Conservation (phyloP, 345 rosid species). For the Salix suchowensis region DNA sequence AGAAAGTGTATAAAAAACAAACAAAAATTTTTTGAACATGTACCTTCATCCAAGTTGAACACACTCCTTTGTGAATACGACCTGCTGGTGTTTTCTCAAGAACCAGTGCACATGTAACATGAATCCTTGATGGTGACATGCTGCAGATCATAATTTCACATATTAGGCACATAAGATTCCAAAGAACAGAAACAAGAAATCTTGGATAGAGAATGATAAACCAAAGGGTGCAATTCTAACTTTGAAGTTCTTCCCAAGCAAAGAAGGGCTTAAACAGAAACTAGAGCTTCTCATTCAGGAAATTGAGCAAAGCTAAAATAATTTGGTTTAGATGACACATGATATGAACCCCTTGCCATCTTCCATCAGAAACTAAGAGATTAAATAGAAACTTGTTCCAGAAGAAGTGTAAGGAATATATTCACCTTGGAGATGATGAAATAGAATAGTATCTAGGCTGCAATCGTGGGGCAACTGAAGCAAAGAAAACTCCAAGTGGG, state of each 20-base stretch:
- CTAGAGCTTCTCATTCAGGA: not conserved
- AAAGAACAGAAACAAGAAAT: not conserved
- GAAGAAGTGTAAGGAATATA: not conserved
- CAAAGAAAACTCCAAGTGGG: conserved; percentile 92
- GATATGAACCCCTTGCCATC: not conserved
- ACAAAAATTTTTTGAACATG: not conserved
- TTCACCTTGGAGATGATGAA: conserved; percentile 93
- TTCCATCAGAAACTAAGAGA: not conserved
- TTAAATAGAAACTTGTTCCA: not conserved
- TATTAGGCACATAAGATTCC: not conserved
- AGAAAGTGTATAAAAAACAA: not conserved
- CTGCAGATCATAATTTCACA: conserved; percentile 37
- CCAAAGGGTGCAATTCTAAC: not conserved
- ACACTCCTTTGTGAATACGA: conserved; percentile 82
- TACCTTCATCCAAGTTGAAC: conserved; percentile 98
- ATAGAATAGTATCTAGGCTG: conserved; percentile 93
- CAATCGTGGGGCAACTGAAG: conserved; percentile 79
- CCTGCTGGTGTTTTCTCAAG: conserved; percentile 78
- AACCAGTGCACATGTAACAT: conserved; percentile 92
- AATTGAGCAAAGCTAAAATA: not conserved
- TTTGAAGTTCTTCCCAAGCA: too few relatives aligned
- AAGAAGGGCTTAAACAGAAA: not conserved
- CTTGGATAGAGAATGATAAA: not conserved
- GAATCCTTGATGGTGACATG: conserved; percentile 60
- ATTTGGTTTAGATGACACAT: not conserved